Evolutionary conservation across 257 asterid genomes (phyloP), one percentile per base, ranked within the genome.

Genomic region (Fraxinus quadrangulata): DNA sequence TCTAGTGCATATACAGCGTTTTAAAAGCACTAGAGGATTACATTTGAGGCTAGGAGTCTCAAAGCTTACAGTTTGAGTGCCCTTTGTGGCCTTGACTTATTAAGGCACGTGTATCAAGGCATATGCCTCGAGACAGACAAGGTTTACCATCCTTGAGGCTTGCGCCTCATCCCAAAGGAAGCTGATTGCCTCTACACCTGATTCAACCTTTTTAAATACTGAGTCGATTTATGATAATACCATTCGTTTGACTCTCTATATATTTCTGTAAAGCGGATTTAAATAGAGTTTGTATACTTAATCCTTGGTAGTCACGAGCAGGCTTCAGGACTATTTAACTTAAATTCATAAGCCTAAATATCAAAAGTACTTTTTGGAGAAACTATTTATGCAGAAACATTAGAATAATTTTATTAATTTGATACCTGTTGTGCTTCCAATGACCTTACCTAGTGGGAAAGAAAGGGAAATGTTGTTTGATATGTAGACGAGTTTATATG

Each of bases 261-360:
- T 59, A 23, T 59, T 1, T 59, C 13, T 59, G 67, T 30, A 1
- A 30, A 30, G 33, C 33, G 33, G 33, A 30, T 30, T 30, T 30
- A 30, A 30, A 30, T 30, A 30, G 33, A 30, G 33, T 30, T 30
- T 30, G 33, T 30, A 30, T 30, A 30, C 33, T 59, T 59, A 51
- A 31, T 65, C 59, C 65, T 51, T 39, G 81, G 42, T 68, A 51
- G n/a, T 51, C 31, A 37, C 51, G n/a, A 51, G 17, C 19, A 51
- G 21, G 65, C 21, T 51, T 19, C 30, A 45, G 34, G 45, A 16
- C 40, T 56, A 19, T 34, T 16, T 74, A 42, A 28, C 37, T 59
- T n/a, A 49, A 49, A 17, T 49, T 49, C 21, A 17, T 49, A 5
- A 14, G 61, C 17, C 40, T 13, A 11, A 61, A 14, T 33, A 59